Base-by-base conservation (phyloP, 2,329 filamentous ascomycete species). In the Fusarium austroafricanum region DNA sequence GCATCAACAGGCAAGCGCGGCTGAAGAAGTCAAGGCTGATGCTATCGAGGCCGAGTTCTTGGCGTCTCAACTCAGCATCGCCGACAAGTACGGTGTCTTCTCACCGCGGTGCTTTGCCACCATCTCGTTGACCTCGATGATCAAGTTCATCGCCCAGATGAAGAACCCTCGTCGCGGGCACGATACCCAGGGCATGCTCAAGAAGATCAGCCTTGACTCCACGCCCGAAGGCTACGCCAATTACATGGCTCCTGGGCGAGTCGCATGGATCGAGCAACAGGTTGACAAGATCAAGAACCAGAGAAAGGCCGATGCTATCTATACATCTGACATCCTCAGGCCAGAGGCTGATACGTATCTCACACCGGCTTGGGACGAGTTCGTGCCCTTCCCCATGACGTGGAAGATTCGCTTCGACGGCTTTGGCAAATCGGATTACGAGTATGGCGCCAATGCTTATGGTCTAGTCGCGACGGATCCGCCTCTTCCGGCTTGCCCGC, bases 151-250 rank as follows among this genome's bases (percentile, higher is more conserved):
- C 1, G 67, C 65, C 3, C 66, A 69, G 49, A 70, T 73, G 56
- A 63, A 71, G 31, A 62, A 73, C 35, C 55, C 57, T 1, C 68
- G 71, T 18, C 71, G 71, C 2, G 71, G 71, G 7, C 71, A 73
- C 10, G 65, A 73, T 15, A 44, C 68, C 0, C 71, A 71, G 11
- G 71, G 70, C 3, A 52, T 28, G 10, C 49, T 62, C 26, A 73
- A 71, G 62, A 68, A 55, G 21, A 45, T 73, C 15, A 23, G 39
- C 9, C 42, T 73, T 6, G 65, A 69, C 33, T 46, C 56, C 0
- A 52, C 67, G 0, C 39, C 43, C 5, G 71, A 73, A 17, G 58
- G 57, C 4, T 73, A 71, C 20, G 51, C 68, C 6, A 73, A 73
- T 20, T 73, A 67, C 51, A 71, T 73, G 71, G 71, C 55, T 0